Base-by-base conservation (phyloP, 148 eudicot species). In the Camellia japonica region DNA sequence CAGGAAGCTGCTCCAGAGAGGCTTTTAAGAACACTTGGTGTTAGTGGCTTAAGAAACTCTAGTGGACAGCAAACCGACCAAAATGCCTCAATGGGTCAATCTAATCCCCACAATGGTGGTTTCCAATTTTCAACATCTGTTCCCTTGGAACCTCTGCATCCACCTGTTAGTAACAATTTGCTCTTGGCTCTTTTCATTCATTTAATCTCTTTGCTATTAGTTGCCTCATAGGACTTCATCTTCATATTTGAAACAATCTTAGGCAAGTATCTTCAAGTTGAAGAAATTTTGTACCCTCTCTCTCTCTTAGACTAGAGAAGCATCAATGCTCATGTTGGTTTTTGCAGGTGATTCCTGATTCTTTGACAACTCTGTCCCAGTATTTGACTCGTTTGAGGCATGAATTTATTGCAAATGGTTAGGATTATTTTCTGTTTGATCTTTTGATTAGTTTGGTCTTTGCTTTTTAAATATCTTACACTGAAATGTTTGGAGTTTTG, bases 321-420 rank as follows among this genome's bases (percentile, higher is more conserved):
- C 9, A 63, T 63, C 6, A 61, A 16, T 61, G 51, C 9, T 13
- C 42, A 3, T 13, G 67, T 80, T 78, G 72, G 73, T 69, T 72
- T 68, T 78, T 82, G 83, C 85, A 95, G 98, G 90, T 88, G 63
- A 90, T 93, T 81, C 96, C 96, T 64, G 97, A 95, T 89, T 91
- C 97, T 67, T 70, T 95, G 83, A 85, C 90, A 71, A 95, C 98
- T 49, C 87, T 95, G 87, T 85, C 93, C 79, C 93, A 88, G 72
- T 93, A 91, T 80, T 81, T 90, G 84, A 90, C 83, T 71, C 88
- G 83, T 52, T 76, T 95, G 92, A 92, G 91, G 81, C 88, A 85
- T 77, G 98, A 95, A 74, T 88, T 91, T 81, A 74, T 49, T 49
- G 78, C 83, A 83, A 86, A 44, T 82, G 92, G 97, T 95, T 60